phyloP scores from a whole-genome alignment of 805 yeast genomes.

The Yarrowia sp. region DNA sequence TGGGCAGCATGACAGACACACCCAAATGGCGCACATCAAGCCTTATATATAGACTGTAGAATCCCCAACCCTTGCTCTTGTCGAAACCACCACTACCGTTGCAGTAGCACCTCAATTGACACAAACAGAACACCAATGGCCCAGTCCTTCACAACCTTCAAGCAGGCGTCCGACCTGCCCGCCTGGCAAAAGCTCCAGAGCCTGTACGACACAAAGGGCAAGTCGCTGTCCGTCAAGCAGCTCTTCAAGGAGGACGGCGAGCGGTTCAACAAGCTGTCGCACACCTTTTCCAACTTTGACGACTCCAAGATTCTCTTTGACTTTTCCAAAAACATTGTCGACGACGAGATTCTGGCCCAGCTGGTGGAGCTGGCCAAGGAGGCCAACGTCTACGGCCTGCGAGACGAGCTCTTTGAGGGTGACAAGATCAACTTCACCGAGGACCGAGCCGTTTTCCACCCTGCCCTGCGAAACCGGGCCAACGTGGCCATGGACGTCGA shows the following conservation, averaged over 20 bases:
- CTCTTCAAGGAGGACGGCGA: constrained; percentile 71
- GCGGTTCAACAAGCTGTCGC: constrained; percentile 73
- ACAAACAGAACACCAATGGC: constrained; percentile 21
- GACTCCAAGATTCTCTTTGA: constrained; percentile 88
- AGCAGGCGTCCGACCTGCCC: constrained; percentile 67
- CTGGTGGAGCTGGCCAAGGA: constrained; percentile 82
- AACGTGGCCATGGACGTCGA: constrained; percentile 82
- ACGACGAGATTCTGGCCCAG: constrained; percentile 69
- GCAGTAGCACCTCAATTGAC: background rate
- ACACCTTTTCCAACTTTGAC: constrained; percentile 78
- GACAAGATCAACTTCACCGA: constrained; percentile 94
- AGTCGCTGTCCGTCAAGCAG: constrained; percentile 65
- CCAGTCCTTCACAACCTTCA: constrained; percentile 46
- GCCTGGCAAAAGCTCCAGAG: constrained; percentile 79
- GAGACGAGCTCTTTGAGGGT: constrained; percentile 91
- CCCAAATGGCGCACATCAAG: background rate
- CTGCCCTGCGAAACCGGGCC: constrained; percentile 92
- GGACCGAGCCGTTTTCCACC: constrained; percentile 89
- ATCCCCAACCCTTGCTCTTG: too few relatives aligned
- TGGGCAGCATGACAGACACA: constrained; percentile 1
- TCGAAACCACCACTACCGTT: background rate
- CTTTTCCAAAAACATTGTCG: constrained; percentile 89
- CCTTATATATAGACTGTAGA: constrained; percentile 1
- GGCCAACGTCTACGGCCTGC: constrained; percentile 78
- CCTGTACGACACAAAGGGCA: constrained; percentile 67